These are phyloP conservation scores for Umbelopsis sp. DNA, from an alignment of 371 early-diverging fungal species.

Conservation along the genomic window DNA sequence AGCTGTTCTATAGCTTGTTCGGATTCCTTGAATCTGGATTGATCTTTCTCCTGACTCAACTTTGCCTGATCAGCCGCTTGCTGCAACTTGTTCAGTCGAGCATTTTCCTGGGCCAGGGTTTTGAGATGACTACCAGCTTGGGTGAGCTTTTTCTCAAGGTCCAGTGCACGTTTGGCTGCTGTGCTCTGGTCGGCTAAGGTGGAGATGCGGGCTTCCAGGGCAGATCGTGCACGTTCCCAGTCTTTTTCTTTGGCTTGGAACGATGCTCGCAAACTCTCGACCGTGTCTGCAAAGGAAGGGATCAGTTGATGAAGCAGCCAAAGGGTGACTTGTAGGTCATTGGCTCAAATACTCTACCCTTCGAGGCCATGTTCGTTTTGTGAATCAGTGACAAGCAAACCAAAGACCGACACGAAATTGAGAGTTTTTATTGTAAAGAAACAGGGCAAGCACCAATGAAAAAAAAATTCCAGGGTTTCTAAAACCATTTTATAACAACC, in stretches of 20 bases:
- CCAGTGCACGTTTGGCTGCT: conserved; percentile 17
- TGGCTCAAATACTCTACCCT: not conserved
- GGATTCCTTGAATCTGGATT: not conserved
- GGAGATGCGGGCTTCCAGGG: conserved; percentile 12
- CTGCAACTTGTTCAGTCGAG: conserved; percentile 25
- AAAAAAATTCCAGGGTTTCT: conserved; percentile 3
- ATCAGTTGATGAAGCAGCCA: not conserved
- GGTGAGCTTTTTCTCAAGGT: conserved; percentile 38
- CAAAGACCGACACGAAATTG: conserved; percentile 4
- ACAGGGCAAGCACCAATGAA: not conserved
- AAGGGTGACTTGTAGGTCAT: not conserved
- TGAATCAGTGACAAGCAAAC: not conserved
- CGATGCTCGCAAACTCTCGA: conserved; percentile 1
- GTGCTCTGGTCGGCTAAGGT: conserved; percentile 20
- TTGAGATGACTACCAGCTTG: conserved; percentile 56
- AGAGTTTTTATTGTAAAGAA: conserved; percentile 7
- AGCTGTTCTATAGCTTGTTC: conserved; percentile 17
- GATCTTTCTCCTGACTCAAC: conserved; percentile 2
- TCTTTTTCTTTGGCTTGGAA: conserved; percentile 14
- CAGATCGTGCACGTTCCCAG: conserved; percentile 17
- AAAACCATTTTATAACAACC: not conserved
- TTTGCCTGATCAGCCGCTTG: conserved; percentile 21
- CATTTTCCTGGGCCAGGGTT: conserved; percentile 45
- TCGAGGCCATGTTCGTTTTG: conserved; percentile 16
- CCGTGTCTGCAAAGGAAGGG: not conserved